These are phyloP conservation scores for Colletotrichum plurivorum DNA, from an alignment of 2,329 filamentous ascomycete genomes.

Conservation along the genomic window DNA sequence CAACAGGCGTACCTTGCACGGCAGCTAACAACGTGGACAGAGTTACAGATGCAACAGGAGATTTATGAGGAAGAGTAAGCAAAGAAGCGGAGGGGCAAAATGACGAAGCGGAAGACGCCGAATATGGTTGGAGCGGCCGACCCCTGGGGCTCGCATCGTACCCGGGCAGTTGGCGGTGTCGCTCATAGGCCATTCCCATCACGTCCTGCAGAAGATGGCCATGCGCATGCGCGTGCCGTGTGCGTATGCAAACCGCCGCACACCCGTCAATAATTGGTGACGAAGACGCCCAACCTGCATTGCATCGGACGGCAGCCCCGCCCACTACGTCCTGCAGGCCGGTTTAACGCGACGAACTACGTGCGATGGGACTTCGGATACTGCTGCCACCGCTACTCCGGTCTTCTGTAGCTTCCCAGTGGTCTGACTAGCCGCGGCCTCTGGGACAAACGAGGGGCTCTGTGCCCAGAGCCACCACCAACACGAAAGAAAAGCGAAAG, in stretches of 20 bases:
- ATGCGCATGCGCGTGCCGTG: conserved; percentile 24
- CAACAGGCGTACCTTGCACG: conserved; percentile 3
- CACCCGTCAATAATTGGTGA: conserved; percentile 41
- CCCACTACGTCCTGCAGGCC: conserved; percentile 20
- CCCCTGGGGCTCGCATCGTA: conserved; percentile 31
- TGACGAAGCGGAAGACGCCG: conserved; percentile 8
- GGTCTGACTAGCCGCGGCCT: conserved; percentile 35
- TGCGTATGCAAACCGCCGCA: conserved; percentile 31
- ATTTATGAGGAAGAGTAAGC: conserved; percentile 58
- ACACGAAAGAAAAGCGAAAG: conserved; percentile 9
- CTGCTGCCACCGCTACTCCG: conserved; percentile 32
- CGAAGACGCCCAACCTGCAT: conserved; percentile 36
- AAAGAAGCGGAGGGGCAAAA: neutral
- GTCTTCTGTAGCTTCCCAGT: conserved; percentile 29
- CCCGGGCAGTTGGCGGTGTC: conserved; percentile 37
- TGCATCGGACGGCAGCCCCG: conserved; percentile 33
- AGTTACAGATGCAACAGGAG: conserved; percentile 66
- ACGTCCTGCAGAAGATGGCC: conserved; percentile 34
- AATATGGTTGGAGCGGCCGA: conserved; percentile 25
- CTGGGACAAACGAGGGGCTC: conserved; percentile 16
- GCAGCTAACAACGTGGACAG: conserved; percentile 49
- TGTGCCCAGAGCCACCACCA: conserved; percentile 18
- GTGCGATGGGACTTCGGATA: conserved; percentile 29
- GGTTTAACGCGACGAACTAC: conserved; percentile 26
- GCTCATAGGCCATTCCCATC: conserved; percentile 38